phyloP scores from a whole-genome alignment of 148 eudicot genomes.

The Persicaria tinctoria region DNA sequence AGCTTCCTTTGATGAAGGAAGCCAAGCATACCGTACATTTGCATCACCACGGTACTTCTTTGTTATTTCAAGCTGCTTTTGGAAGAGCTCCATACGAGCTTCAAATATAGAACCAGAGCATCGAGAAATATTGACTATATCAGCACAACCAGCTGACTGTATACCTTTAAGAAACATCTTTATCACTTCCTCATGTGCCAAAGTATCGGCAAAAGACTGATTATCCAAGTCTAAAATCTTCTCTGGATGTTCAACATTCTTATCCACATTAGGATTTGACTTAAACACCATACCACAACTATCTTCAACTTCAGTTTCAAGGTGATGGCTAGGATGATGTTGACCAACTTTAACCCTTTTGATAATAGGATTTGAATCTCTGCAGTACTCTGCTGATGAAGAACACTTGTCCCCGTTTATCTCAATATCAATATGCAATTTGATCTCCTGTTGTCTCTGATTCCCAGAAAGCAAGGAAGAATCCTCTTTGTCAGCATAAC shows the following conservation, averaged over 20 bases:
- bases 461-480: conserved; percentile 18
- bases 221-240: conserved; percentile 1
- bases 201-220: conserved; percentile 5
- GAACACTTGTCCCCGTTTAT: conserved; percentile 35
- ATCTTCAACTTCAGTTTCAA: conserved; percentile 33
- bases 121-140: conserved; percentile 32
- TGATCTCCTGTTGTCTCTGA: conserved; percentile 35
- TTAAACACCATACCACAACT: conserved; percentile 27
- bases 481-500: conserved; percentile 23
- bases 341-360: conserved; percentile 34
- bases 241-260: conserved; percentile 26
- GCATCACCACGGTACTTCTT: conserved; percentile 52
- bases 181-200: conserved; percentile 26
- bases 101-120: conserved; percentile 34
- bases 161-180: conserved; percentile 44
- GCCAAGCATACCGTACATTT: conserved; percentile 80
- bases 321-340: background rate
- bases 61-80: conserved; percentile 69
- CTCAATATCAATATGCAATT: conserved; percentile 70
- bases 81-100: conserved; percentile 55
- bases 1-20: conserved; percentile 49
- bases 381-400: conserved; percentile 34
- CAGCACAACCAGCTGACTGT: conserved; percentile 25
- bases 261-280: background rate
- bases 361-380: conserved; percentile 52